These are phyloP conservation scores for Pycnococcus provasolii DNA, from an alignment of 139 green algal genomes.

Conservation along the genomic window DNA sequence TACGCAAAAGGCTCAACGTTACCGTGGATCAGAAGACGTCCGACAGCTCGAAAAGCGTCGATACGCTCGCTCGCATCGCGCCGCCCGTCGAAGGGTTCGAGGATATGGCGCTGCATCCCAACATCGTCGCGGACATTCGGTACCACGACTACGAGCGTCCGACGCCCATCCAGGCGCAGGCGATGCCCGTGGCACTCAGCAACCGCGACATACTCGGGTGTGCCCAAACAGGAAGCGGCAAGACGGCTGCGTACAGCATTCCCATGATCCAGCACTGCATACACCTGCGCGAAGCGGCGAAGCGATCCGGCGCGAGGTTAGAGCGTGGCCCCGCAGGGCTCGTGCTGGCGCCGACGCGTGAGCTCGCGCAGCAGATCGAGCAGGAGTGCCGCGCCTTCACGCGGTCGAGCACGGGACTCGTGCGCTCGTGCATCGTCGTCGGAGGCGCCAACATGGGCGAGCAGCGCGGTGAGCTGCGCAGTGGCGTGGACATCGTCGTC, in stretches of 20 bases:
- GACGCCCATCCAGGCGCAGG: slow-evolving; percentile 49
- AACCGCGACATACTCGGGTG: slow-evolving; percentile 42
- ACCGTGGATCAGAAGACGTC: slow-evolving; percentile 35
- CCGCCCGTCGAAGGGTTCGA: slow-evolving; percentile 61
- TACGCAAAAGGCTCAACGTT: slow-evolving; percentile 55
- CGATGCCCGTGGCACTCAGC: slow-evolving; percentile 39
- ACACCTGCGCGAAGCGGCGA: slow-evolving; percentile 39
- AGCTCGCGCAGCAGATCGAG: slow-evolving; percentile 99
- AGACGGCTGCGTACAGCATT: slow-evolving; percentile 52
- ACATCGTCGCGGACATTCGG: slow-evolving; percentile 66
- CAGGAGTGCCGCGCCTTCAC: slow-evolving; percentile 61
- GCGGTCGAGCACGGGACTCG: slow-evolving; percentile 28
- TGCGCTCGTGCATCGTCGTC: slow-evolving; percentile 39
- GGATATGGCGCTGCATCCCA: slow-evolving; percentile 61
- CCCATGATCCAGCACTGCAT: slow-evolving; percentile 82
- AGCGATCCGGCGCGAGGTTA: slow-evolving; percentile 41
- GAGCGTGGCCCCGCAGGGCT: slow-evolving; percentile 61
- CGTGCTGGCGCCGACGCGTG: slow-evolving; percentile 93
- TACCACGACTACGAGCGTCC: slow-evolving; percentile 71
- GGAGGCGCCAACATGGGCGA: slow-evolving; percentile 45
- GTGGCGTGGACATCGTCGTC: slow-evolving; percentile 44
- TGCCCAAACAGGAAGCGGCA: slow-evolving; percentile 44
- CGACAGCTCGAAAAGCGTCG: background rate
- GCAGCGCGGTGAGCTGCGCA: slow-evolving; percentile 31
- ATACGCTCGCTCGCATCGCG: slow-evolving; percentile 29